Percentiles rank a stretch among this genome's conserved stretches.
Evolutionary conservation across 2,329 filamentous ascomycete species (phyloP).

Genomic region (Aspergillus hiratsukae): DNA sequence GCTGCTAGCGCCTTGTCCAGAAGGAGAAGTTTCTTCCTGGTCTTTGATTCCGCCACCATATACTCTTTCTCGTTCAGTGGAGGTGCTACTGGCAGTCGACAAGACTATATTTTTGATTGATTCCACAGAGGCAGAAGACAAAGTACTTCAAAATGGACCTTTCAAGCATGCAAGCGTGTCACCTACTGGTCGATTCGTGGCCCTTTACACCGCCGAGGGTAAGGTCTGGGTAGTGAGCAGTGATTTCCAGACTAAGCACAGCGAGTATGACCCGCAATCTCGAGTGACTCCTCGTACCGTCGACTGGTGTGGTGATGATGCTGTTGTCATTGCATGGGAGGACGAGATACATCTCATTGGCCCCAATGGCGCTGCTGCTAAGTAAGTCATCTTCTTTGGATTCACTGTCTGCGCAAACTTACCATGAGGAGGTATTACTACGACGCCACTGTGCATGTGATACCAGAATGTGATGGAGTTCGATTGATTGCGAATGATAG

Average conservation of each 20-base stretch:
- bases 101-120: conserved; percentile 84
- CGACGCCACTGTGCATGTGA: conserved; percentile 81
- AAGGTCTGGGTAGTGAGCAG: conserved; percentile 90
- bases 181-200: conserved; percentile 82
- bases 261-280: conserved; percentile 85
- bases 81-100: conserved; percentile 80
- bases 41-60: conserved; percentile 80
- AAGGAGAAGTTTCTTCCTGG: conserved; percentile 82
- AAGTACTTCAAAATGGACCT: conserved; percentile 83
- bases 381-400: conserved; percentile 33
- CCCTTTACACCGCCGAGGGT: conserved; percentile 79
- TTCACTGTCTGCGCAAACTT: conserved; percentile 4
- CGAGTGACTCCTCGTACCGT: conserved; percentile 81
- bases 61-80: conserved; percentile 86
- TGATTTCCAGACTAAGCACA: conserved; percentile 88
- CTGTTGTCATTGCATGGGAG: conserved; percentile 91
- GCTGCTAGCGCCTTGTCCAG: conserved; percentile 69
- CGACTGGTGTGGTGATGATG: conserved; percentile 95
- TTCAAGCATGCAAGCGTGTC: conserved; percentile 89
- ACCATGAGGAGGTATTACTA: conserved; percentile 68
- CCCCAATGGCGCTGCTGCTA: conserved; percentile 68
- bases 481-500: conserved; percentile 84
- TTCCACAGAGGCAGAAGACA: conserved; percentile 83
- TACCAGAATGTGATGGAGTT: conserved; percentile 86
- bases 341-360: conserved; percentile 95